Evolutionary conservation across 129 eudicot genomes (phyloP), one percentile per base, ranked within the genome.

Genomic region (Helichrysum umbraculigerum): DNA sequence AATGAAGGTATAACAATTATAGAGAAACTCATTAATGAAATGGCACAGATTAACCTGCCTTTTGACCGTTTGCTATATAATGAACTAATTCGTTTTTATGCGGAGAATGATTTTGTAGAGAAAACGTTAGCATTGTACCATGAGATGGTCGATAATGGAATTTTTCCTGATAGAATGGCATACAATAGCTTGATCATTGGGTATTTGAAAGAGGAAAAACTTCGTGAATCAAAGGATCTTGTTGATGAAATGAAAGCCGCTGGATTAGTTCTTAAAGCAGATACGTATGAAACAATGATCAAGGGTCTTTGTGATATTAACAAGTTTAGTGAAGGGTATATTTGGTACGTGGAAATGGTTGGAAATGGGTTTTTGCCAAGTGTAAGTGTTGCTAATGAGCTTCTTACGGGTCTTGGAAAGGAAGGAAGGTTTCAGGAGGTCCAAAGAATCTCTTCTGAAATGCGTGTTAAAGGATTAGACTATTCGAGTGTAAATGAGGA

Each of bases 311-410:
- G 83, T 39, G 68, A 72, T 37, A 42, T 47, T 72, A 37, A 72
- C 33, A 65, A 35, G 67, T 79, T 72, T 56, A 39, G 51, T 29
- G 73, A 72, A 51, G 83, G 62, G n/a, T 79, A 73, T 79, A 22
- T 39, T 51, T 79, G 83, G 83, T 73, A 73, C 60, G 16, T 28
- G 25, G 83, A 79, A 73, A 73, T 79, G 83, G 73, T 79, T 54
- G 59, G n/a, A 29, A 79, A 54, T 16, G 74, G 79, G 21, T 73
- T 65, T 65, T 56, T 33, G 50, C 83, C 74, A 28, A 79, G 74
- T 29, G 83, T 73, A 28, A 73, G 52, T 9, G 62, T 73, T 29
- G 78, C 56, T 65, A 68, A 41, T 73, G 74, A 73, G 54, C 83
- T 79, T 73, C 42, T 73, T 22, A 35, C 12, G 57, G 83, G 79